Percentiles rank a stretch among this genome's conserved stretches.
Conservation (phyloP, 306 rosid species). For the Canavalia gladiata region DNA sequence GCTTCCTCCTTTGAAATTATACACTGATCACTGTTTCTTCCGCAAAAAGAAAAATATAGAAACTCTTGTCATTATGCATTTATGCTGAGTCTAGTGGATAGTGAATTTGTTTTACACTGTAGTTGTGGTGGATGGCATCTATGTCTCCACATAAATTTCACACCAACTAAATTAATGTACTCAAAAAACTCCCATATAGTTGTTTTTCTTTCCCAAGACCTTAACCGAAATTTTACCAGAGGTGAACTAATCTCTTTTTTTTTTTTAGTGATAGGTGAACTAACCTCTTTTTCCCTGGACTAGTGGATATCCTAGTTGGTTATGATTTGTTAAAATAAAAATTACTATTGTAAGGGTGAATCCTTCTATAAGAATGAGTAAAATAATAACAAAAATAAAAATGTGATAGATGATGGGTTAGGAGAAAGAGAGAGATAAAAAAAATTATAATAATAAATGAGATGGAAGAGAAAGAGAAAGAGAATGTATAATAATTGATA, state of each 20-base stretch:
- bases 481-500: too few relatives aligned
- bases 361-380: too few relatives aligned
- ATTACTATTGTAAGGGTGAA: too few relatives aligned
- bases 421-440: too few relatives aligned
- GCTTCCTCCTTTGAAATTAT: conserved; percentile 7
- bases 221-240: neutral
- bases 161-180: too few relatives aligned
- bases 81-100: neutral
- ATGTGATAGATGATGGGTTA: too few relatives aligned
- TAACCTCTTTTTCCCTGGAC: neutral
- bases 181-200: neutral
- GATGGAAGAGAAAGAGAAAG: too few relatives aligned
- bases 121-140: neutral
- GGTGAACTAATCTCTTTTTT: neutral
- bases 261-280: neutral
- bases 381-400: too few relatives aligned
- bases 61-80: conserved; percentile 4
- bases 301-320: neutral
- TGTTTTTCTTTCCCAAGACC: neutral
- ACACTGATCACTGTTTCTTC: conserved; percentile 21
- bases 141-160: too few relatives aligned
- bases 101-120: neutral
- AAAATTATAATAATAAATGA: too few relatives aligned
- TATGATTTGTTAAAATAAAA: too few relatives aligned
- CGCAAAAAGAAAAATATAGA: neutral